Evolutionary conservation across 2,329 filamentous ascomycete genomes (phyloP).

Genomic region (Monosporascus sp.): DNA sequence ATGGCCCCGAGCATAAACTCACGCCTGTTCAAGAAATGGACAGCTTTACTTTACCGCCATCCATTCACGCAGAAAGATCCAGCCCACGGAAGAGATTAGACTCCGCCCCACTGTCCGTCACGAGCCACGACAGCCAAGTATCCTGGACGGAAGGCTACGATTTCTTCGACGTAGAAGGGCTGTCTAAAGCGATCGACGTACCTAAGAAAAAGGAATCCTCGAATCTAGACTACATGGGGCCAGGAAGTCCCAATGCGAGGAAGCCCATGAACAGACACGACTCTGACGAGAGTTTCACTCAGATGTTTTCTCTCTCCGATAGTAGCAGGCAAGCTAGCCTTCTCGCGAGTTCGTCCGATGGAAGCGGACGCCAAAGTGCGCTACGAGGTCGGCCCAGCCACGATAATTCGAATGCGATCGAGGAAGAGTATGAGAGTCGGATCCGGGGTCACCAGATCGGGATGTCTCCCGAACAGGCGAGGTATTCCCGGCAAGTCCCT

Average conservation of each 20-base stretch:
- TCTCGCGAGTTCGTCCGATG: constrained; percentile 31
- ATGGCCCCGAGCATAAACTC: constrained; percentile 33
- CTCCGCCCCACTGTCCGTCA: constrained; percentile 45
- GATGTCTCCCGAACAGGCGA: constrained; percentile 17
- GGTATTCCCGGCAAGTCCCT: constrained; percentile 11
- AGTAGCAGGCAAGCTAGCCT: constrained; percentile 35
- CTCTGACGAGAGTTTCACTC: constrained; percentile 52
- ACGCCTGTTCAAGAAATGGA: constrained; percentile 46
- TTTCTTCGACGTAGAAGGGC: constrained; percentile 56
- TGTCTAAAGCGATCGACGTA: constrained; percentile 48
- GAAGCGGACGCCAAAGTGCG: constrained; percentile 11
- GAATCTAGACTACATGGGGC: constrained; percentile 28
- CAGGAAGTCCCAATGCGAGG: constrained; percentile 25
- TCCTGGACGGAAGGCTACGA: constrained; percentile 58
- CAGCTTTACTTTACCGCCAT: constrained; percentile 45
- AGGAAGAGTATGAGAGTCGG: constrained; percentile 39
- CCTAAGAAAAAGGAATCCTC: constrained; percentile 36
- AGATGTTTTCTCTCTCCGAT: constrained; percentile 55
- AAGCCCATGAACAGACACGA: constrained; percentile 39
- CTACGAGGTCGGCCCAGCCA: constrained; percentile 3
- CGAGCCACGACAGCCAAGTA: constrained; percentile 45
- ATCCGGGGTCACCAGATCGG: constrained; percentile 37
- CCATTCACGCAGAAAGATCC: constrained; percentile 31
- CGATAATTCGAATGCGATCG: constrained; percentile 18
- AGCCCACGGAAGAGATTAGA: constrained; percentile 41